Base-by-base conservation (phyloP, 345 rosid genomes). In the Clarkia xantiana region DNA sequence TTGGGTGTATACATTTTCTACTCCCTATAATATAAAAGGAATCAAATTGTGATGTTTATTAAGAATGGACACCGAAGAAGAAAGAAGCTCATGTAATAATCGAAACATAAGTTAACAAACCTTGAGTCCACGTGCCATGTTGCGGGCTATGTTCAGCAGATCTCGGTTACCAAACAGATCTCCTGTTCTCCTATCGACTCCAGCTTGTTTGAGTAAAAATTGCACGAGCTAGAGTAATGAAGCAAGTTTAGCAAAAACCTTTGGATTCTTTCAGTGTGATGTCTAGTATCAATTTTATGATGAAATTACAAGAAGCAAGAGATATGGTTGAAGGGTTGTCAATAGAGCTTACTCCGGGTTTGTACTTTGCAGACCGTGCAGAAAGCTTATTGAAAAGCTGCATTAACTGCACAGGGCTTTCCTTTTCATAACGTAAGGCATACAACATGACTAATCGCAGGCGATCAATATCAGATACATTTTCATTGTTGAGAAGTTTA, bases 51-150 rank as follows among this genome's bases (percentile, higher is more conserved):
- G 55, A 29, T 29, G 7, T 4, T 29, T 5, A 7, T 29, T 29
- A 29, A 29, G 7, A 29, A 1, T 29, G n/a, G n/a, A n/a, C n/a
- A n/a, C n/a, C n/a, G 10, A 6, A 47, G 11, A 49, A 54, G 53
- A 36, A 19, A 47, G 55, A 43, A 16, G 25, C 11, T n/a, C 48
- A 25, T 14, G 47, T 53, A 51, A 44, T 49, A n/a, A 44, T 17
- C 57, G 3, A 22, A 15, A 5, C 0, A 22, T 15, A 60, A 51
- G 53, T 12, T 14, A 44, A 52, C 72, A 39, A 49, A 91, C 98
- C 98, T 91, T 86, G 55, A 91, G 76, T 17, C 96, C 99, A 71
- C 99, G 96, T 59, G 99, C 99, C 96, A 91, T 87, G 75, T 91
- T 91, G 41, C 96, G 93, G 47, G 99, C 99, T 71, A 91, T 91